Evolutionary conservation across 495 filamentous ascomycete genomes (phyloP).

Genomic region (Stereocaulon alpinum): DNA sequence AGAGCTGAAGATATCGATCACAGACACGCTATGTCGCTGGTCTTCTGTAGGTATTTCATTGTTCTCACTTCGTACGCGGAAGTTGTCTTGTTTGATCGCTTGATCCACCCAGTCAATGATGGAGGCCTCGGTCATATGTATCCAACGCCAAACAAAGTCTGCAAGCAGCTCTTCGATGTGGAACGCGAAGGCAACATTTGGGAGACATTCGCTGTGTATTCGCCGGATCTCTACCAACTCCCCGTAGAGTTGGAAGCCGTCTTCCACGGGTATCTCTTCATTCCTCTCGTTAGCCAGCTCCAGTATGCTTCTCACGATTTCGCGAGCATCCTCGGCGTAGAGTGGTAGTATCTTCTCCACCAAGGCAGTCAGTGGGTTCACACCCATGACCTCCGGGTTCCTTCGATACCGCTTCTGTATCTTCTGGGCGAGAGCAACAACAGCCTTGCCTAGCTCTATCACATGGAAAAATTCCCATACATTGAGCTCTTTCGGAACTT

Average conservation of each 20-base stretch:
- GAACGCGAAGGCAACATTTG: conserved; percentile 61
- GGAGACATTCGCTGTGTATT: conserved; percentile 64
- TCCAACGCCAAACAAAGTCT: conserved; percentile 94
- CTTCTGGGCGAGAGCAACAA: conserved; percentile 69
- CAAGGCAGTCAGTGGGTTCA: conserved; percentile 71
- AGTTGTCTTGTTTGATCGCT: conserved; percentile 80
- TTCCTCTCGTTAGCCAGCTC: conserved; percentile 53
- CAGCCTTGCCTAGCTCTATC: conserved; percentile 74
- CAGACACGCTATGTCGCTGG: conserved; percentile 81
- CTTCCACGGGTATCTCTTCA: conserved; percentile 73
- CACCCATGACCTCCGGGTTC: conserved; percentile 82
- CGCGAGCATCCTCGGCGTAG: conserved; percentile 77
- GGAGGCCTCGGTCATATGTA: conserved; percentile 65
- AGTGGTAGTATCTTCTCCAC: conserved; percentile 76
- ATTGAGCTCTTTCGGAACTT: conserved; percentile 63
- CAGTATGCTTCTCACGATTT: conserved; percentile 71
- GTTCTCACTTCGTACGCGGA: conserved; percentile 54
- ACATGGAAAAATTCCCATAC: conserved; percentile 82
- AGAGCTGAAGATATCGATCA: conserved; percentile 87
- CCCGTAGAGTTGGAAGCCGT: conserved; percentile 89
- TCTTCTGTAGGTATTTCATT: conserved; percentile 59
- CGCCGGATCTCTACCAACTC: conserved; percentile 73
- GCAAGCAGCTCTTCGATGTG: conserved; percentile 75
- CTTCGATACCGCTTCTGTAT: conserved; percentile 87
- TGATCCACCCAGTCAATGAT: conserved; percentile 79